phyloP scores from a whole-genome alignment of 2,329 filamentous ascomycete species.

The Chrysosporium queenslandicum region DNA sequence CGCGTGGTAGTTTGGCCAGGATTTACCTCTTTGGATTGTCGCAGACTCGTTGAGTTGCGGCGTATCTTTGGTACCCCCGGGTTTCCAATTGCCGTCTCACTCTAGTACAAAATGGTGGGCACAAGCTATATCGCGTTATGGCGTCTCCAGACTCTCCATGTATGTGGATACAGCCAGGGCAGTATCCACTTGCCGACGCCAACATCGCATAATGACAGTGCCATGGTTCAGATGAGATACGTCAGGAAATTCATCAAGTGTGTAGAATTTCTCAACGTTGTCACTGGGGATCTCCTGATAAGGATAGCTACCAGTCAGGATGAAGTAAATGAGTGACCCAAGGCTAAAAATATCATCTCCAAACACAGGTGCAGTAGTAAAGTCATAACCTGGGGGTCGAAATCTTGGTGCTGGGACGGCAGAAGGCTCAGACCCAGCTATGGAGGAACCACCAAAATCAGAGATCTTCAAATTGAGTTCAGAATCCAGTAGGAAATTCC shows the following conservation, averaged over 20 bases:
- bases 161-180: conserved; percentile 1
- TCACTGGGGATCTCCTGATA: conserved; percentile 19
- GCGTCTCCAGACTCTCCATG: too few species aligned
- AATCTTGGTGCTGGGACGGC: conserved; percentile 15
- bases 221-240: conserved; percentile 13
- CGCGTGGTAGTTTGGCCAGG: too few species aligned
- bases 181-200: not conserved
- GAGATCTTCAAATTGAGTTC: conserved; percentile 19
- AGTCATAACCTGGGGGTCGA: conserved; percentile 18
- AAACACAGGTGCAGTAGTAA: conserved; percentile 17
- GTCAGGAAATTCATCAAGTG: conserved; percentile 16
- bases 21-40: too few species aligned
- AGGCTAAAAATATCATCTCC: conserved; percentile 20
- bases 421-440: conserved; percentile 18
- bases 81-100: too few species aligned
- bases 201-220: not conserved
- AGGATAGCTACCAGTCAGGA: conserved; percentile 18
- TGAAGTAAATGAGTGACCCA: conserved; percentile 20
- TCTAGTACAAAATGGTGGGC: too few species aligned
- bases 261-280: conserved; percentile 16
- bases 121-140: too few species aligned
- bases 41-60: too few species aligned
- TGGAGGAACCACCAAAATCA: conserved; percentile 20
- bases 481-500: conserved; percentile 20
- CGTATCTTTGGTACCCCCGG: too few species aligned